Evolutionary conservation across 106 monocot species (phyloP), one percentile per base, ranked within the genome.

Genomic region (Amphibolis antarctica): DNA sequence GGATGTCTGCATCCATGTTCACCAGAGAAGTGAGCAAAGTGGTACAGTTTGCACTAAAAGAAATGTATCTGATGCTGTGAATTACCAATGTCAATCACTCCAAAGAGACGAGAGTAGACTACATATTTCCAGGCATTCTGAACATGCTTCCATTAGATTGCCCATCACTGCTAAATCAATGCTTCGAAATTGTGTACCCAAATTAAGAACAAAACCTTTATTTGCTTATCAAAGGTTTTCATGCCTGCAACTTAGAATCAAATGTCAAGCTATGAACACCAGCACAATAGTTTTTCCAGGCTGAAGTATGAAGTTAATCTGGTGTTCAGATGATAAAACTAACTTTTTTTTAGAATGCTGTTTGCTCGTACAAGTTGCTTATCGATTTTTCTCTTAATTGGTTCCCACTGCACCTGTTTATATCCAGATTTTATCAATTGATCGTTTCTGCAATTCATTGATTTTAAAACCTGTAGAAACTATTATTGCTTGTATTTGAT

Each of bases 211-310:
- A 1, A 74, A 64, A 30, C 23, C 63, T 25, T 27, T 66, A 9
- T 52, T 70, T 46, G 17, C 80, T 29, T 75, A 74, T 42, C 42
- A 54, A 46, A 80, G 58, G 31, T 72, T 76, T 12, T 67, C 23
- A 20, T 68, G 56, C 55, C 9, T 73, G 60, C 71, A 77, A 23
- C 36, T 61, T 18, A 68, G 68, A 6, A 45, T 71, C 14, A 73
- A 58, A 26, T 54, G 65, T 15, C 71, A 76, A 48, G 12, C 66
- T 66, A 28, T 88, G 1, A 73, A 56, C 60, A 54, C 88, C 53
- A 73, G 76, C 68, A 75, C 69, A 57, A 28, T 69, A 20, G 67
- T 88, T 13, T 84, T 84, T 21, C 75, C 77, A 14, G 56, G 57
- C 71, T 83, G 70, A 85, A n/a, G 42, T 18, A 18, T 46, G 30